Evolutionary conservation across 768 basidiomycete genomes (phyloP).

Genomic region (Suillus luteus): DNA sequence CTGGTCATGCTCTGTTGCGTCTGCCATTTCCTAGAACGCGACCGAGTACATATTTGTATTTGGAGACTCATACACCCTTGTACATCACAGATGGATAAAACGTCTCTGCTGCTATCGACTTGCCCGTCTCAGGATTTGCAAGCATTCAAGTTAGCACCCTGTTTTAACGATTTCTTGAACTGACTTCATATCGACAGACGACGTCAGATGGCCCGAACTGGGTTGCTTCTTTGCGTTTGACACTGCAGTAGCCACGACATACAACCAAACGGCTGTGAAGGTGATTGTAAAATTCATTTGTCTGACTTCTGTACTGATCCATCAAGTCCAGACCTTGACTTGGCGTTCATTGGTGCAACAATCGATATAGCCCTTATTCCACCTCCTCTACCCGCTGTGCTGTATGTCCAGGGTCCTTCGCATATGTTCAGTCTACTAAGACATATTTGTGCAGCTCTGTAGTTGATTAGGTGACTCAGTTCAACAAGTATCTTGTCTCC

Average conservation of each 20-base stretch:
- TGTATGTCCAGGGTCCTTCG: conserved; percentile 39
- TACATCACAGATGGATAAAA: conserved; percentile 64
- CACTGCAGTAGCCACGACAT: conserved; percentile 43
- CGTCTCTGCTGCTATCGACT: conserved; percentile 55
- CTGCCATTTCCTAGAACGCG: conserved; percentile 46
- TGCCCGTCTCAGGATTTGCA: conserved; percentile 52
- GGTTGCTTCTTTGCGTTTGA: conserved; percentile 36
- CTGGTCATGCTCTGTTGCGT: conserved; percentile 12
- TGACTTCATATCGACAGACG: conserved; percentile 37
- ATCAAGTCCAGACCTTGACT: conserved; percentile 51
- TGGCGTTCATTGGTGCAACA: conserved; percentile 67
- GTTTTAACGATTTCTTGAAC: conserved; percentile 1
- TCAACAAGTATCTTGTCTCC: conserved; percentile 45
- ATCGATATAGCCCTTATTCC: conserved; percentile 58
- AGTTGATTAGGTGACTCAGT: conserved; percentile 61
- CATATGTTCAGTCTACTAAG: background rate
- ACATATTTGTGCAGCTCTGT: conserved; percentile 20
- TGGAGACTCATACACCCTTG: conserved; percentile 64
- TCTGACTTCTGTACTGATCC: background rate
- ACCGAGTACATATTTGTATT: conserved; percentile 61
- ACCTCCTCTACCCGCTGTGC: conserved; percentile 51
- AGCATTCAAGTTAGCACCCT: conserved; percentile 19
- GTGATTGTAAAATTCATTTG: conserved; percentile 26
- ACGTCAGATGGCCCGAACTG: conserved; percentile 66
- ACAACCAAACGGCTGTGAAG: conserved; percentile 56